These are phyloP conservation scores for Fusarium sp. DNA, from an alignment of 2,329 filamentous ascomycete genomes.

Conservation along the genomic window DNA sequence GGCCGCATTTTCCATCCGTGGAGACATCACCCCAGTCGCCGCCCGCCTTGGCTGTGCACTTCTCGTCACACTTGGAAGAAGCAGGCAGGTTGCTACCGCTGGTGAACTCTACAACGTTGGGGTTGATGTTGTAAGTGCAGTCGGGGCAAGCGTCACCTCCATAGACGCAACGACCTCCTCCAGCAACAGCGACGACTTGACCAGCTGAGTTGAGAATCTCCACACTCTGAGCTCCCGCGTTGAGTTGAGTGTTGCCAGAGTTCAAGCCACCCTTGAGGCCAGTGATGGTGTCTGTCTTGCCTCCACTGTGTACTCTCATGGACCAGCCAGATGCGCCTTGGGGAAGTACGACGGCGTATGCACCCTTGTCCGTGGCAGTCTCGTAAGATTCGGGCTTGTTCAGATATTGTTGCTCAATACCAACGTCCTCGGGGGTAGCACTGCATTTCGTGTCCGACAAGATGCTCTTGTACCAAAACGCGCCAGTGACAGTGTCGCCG, in stretches of 20 bases:
- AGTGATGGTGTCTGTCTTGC: not conserved
- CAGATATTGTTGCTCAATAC: not conserved
- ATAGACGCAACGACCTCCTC: not conserved
- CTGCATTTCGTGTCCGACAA: not conserved
- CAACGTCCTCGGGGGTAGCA: not conserved
- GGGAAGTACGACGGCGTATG: not conserved
- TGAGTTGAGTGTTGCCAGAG: not conserved
- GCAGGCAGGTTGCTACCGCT: not conserved
- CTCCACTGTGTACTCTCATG: not conserved
- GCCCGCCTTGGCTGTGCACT: not conserved
- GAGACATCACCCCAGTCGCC: not conserved
- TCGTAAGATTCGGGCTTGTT: not conserved
- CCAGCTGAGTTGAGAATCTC: not conserved
- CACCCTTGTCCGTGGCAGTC: not conserved
- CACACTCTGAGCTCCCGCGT: not conserved
- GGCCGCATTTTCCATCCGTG: conserved; percentile 14
- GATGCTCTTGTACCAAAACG: not conserved
- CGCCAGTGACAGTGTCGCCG: not conserved
- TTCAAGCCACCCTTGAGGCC: not conserved
- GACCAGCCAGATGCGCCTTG: not conserved
- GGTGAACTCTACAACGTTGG: not conserved
- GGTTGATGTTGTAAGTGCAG: not conserved
- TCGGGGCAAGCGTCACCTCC: not conserved
- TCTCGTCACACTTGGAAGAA: not conserved
- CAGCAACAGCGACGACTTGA: not conserved